Base-by-base conservation (phyloP, 2,329 filamentous ascomycete genomes). In the Fusarium armeniacum region DNA sequence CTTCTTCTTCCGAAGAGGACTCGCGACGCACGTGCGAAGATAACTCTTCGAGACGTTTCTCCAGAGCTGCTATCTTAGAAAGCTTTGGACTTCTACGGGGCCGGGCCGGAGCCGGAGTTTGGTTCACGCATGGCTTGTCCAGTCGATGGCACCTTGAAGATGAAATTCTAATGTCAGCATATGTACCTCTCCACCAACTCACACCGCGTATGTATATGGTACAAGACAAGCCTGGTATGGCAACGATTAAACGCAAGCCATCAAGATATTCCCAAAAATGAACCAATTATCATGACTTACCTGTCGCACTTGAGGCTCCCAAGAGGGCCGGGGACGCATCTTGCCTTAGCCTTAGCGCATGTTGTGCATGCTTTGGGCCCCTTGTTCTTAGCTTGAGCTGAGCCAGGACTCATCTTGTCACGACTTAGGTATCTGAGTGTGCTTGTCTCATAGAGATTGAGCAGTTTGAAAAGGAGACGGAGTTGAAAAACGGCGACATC, bases 341-440 rank as follows among this genome's bases (percentile, higher is more conserved):
- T 79, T 32, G 83, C 81, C 72, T 86, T 86, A n/a, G 84, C 84
- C 69, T 82, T 84, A 62, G 84, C 84, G 70, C 84, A 86, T 3
- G 83, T 85, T 2, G 78, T 78, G 70, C 84, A 86, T 44, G 84
- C 84, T 68, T 83, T 82, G 5, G 84, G 83, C 15, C 84, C 84
- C 65, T 81, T 83, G 69, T 76, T 77, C 46, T 73, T 73, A 16
- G 70, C 57, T 58, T 78, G 71, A 53, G 58, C 52, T 36, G 44
- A 33, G 30, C 49, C 58, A 45, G 62, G 59, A 50, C 59, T 73
- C 73, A 75, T 75, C 44, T 58, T 69, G 66, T 59, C 65, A 72
- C 65, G 52, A 35, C 36, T 61, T 64, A 54, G 44, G 47, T 66
- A 59, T 62, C 44, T 50, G 35, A 40, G 49, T 47, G 28, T 54